Percentiles rank a stretch among this genome's conserved stretches.
Conservation (phyloP, 495 filamentous ascomycete genomes). For the Penicillium macrosclerotiorum region DNA sequence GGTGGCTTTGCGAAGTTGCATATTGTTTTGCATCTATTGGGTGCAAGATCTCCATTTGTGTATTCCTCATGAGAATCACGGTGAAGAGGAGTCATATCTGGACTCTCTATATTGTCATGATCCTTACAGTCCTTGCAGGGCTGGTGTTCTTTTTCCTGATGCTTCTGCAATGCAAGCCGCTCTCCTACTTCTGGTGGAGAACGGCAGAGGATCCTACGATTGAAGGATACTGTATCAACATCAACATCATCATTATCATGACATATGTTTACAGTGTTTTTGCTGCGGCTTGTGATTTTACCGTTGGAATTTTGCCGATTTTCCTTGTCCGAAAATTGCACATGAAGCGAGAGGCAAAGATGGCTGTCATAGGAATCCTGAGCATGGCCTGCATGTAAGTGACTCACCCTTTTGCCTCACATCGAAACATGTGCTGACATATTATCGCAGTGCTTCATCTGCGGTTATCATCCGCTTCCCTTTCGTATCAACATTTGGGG, state of each 20-base stretch:
- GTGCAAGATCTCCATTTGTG: constrained; percentile 44
- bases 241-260: constrained; percentile 37
- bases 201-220: constrained; percentile 25
- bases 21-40: constrained; percentile 42
- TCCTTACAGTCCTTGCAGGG: constrained; percentile 31
- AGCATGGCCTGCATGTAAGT: constrained; percentile 47
- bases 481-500: constrained; percentile 35
- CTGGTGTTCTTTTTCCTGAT: constrained; percentile 42
- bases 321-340: constrained; percentile 37
- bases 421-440: no score
- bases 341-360: constrained; percentile 37
- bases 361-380: constrained; percentile 40
- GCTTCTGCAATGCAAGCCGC: constrained; percentile 43
- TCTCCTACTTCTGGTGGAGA: constrained; percentile 41
- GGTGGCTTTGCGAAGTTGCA: constrained; percentile 44
- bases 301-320: constrained; percentile 38
- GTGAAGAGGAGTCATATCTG: constrained; percentile 33
- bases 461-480: constrained; percentile 43
- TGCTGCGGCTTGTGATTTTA: constrained; percentile 41
- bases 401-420: no score
- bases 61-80: constrained; percentile 49
- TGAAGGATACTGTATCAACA: constrained; percentile 36
- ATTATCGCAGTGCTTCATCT: constrained; percentile 30
- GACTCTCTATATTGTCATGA: constrained; percentile 38
- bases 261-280: constrained; percentile 44